phyloP scores from a whole-genome alignment of 31 red algal species.

The Bonnemaisonia californica region DNA sequence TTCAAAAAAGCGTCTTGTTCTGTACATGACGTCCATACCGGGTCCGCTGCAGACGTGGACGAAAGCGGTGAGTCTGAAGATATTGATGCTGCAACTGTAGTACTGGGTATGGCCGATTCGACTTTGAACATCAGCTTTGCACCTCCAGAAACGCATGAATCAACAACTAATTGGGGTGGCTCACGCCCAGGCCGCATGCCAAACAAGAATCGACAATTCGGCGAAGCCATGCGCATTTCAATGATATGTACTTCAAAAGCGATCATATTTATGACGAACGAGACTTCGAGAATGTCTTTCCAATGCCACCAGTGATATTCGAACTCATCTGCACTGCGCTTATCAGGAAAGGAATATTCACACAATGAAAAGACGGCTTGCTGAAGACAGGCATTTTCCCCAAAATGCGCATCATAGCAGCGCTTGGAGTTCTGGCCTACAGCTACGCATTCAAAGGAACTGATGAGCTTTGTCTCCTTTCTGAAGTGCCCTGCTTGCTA shows the following conservation, averaged over 20 bases:
- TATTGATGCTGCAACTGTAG: no score
- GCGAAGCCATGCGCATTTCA: no score
- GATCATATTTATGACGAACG: slow-evolving; percentile 7
- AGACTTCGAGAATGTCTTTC: background rate
- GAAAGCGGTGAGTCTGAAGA: no score
- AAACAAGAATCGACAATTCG: no score
- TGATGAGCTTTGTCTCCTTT: background rate
- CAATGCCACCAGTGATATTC: slow-evolving; percentile 11
- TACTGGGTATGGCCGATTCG: no score
- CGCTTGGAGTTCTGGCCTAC: background rate
- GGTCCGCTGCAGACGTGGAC: no score
- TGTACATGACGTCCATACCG: no score
- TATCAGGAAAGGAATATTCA: background rate
- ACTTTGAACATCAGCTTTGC: no score
- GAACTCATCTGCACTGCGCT: background rate
- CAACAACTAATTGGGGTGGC: no score
- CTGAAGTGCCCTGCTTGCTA: background rate
- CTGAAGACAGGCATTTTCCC: background rate
- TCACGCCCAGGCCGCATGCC: no score
- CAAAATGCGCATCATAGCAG: background rate
- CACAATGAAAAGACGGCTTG: background rate
- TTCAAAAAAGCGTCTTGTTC: no score
- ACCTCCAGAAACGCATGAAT: no score
- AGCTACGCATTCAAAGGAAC: background rate
- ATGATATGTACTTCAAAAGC: slow-evolving; percentile 15